phyloP scores from a whole-genome alignment of 441 rosid species.

The Pelargonium cotyledonis region DNA sequence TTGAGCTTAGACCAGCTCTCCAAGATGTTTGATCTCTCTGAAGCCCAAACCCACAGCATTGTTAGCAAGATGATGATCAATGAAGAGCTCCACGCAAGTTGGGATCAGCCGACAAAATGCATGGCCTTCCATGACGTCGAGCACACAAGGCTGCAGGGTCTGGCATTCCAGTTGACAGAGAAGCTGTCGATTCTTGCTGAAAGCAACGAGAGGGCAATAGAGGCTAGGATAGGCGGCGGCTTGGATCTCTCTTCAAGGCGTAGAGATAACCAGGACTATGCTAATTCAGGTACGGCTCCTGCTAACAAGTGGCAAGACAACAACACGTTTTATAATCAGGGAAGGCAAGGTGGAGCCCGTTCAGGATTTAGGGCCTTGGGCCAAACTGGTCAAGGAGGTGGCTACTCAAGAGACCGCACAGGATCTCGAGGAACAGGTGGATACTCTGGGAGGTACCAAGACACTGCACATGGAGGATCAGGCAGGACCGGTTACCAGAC shows the following conservation, averaged over 20 bases:
- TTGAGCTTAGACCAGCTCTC: conserved; percentile 52
- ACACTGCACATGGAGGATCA: conserved; percentile 31
- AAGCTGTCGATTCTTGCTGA: conserved; percentile 53
- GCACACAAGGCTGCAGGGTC: conserved; percentile 56
- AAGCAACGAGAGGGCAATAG: conserved; percentile 63
- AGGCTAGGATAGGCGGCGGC: conserved; percentile 54
- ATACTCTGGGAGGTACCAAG: conserved; percentile 20
- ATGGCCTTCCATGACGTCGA: conserved; percentile 62
- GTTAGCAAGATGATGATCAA: conserved; percentile 73
- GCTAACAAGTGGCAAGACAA: conserved; percentile 69
- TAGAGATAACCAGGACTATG: conserved; percentile 58
- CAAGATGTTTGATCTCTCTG: conserved; percentile 56
- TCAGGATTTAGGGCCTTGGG: conserved; percentile 39
- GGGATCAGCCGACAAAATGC: conserved; percentile 81
- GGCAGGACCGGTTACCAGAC: conserved; percentile 26
- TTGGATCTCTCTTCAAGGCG: conserved; percentile 56
- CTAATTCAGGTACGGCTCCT: conserved; percentile 31
- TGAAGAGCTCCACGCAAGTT: conserved; percentile 67
- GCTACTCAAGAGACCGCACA: background rate
- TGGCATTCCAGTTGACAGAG: conserved; percentile 73
- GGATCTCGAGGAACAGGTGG: conserved; percentile 40
- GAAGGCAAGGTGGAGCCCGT: conserved; percentile 51
- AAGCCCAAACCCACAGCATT: conserved; percentile 41
- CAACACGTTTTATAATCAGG: conserved; percentile 24
- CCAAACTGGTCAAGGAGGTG: conserved; percentile 30